Evolutionary conservation across 2,329 filamentous ascomycete genomes (phyloP), one percentile per base, ranked within the genome.

Genomic region (Scedosporium minutisporum): DNA sequence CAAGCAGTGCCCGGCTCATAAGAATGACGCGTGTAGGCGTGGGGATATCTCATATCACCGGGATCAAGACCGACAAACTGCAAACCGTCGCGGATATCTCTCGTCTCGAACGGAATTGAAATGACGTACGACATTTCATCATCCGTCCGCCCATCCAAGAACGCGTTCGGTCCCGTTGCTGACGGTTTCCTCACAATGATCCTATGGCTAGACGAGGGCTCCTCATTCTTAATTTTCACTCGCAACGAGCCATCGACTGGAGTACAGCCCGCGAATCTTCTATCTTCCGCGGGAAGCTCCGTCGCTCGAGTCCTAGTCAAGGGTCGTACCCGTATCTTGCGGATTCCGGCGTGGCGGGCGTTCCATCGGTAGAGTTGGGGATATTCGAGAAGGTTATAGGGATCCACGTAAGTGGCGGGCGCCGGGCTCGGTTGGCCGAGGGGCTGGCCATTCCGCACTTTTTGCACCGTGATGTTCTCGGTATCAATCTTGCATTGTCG

Each of bases 51-150:
- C 63, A 81, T 80, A 71, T 97, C 93, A 60, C 87, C 84, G 63
- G 87, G 86, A 55, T 91, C 87, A 44, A 95, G 83, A 3, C 95
- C 93, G 16, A 96, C 90, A 74, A 97, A 99, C 65, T 97, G 93
- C 63, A 97, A 74, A 23, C 91, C 93, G 72, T 99, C 95, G 57
- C 91, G 83, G 60, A 93, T 87, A 67, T 85, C 85, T 60, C 85
- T 85, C 41, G 91, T 85, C 23, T 81, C 79, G 70, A 96, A 99
- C 41, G 95, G 90, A 63, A 97, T 88, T 57, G 78, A 78, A 46
- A 86, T 76, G 66, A 74, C 75, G 66, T 72, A 79, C 58, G 82
- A 81, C 60, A 65, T 72, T 5, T 76, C 74, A 9, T 63, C 60
- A 5, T 68, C 61, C 67, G 29, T 78, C 79, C 33, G 78, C 76